Conservation (phyloP, 352 stramenopile species). For the Phytophthora pseudosyringae region DNA sequence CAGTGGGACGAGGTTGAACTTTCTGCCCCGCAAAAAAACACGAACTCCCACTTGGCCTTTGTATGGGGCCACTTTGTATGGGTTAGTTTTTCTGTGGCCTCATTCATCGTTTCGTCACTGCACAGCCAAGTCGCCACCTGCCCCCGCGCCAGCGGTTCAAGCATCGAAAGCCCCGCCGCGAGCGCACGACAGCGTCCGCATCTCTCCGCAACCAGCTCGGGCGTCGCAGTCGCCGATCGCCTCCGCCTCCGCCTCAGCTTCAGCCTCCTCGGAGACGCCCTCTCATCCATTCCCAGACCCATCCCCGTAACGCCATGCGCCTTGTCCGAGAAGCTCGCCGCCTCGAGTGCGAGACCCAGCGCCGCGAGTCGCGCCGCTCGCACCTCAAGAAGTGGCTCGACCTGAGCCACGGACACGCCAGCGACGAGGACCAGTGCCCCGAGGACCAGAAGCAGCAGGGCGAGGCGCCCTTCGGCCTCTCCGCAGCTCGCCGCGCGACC, state of each 20-base stretch:
- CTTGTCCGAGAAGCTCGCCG: conserved; percentile 38
- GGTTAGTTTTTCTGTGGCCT: too few relatives aligned
- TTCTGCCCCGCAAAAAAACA: conserved; percentile 17
- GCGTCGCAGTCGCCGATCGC: conserved; percentile 21
- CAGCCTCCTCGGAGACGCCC: conserved; percentile 1
- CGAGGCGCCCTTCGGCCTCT: conserved; percentile 16
- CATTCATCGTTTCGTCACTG: conserved; percentile 15
- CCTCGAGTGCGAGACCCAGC: conserved; percentile 44
- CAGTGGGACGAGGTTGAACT: conserved; percentile 19
- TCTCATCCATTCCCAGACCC: neutral
- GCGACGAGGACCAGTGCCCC: conserved; percentile 5
- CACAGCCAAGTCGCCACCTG: neutral
- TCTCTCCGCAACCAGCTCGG: conserved; percentile 15
- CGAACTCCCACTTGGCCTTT: conserved; percentile 20
- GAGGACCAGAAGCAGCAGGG: conserved; percentile 26
- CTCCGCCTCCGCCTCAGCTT: too few relatives aligned
- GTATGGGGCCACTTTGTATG: neutral
- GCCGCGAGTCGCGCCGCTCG: conserved; percentile 35
- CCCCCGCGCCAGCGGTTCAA: neutral
- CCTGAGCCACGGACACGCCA: conserved; percentile 14
- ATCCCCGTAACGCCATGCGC: conserved; percentile 25
- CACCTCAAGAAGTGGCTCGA: conserved; percentile 44
- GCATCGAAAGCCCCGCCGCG: conserved; percentile 9
- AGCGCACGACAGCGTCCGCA: conserved; percentile 15
- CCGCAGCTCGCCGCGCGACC: conserved; percentile 16